Conservation (phyloP, 768 basidiomycete genomes). For the Amanita rimosa region DNA sequence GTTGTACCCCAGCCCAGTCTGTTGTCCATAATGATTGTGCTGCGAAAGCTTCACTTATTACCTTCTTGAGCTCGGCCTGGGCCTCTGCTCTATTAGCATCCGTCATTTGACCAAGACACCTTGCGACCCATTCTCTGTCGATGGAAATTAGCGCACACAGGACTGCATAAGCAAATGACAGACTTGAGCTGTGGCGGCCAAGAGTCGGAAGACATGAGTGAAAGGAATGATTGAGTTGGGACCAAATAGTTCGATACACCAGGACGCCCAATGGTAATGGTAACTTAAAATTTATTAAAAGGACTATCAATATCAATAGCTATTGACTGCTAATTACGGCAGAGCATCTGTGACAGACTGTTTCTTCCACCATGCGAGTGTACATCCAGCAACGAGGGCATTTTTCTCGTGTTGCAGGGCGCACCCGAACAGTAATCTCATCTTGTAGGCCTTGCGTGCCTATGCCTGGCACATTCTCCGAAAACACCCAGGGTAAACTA, state of each 20-base stretch:
- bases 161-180: conserved; percentile 10
- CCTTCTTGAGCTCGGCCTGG: conserved; percentile 89
- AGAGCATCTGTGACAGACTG: conserved; percentile 58
- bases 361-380: conserved; percentile 36
- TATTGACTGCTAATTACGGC: conserved; percentile 15
- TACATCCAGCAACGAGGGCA: conserved; percentile 92
- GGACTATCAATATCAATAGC: too few relatives aligned
- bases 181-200: conserved; percentile 79
- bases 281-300: too few relatives aligned
- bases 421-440: conserved; percentile 38
- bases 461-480: conserved; percentile 27
- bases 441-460: conserved; percentile 27
- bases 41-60: conserved; percentile 88
- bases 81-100: conserved; percentile 80
- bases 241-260: background rate
- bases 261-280: too few relatives aligned
- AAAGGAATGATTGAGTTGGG: conserved; percentile 1
- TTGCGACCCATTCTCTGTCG: conserved; percentile 90
- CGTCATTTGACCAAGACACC: conserved; percentile 86
- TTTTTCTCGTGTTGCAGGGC: conserved; percentile 51
- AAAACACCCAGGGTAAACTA: conserved; percentile 40
- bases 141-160: conserved; percentile 10
- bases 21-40: conserved; percentile 83
- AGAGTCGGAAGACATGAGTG: conserved; percentile 58
- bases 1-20: conserved; percentile 83